phyloP scores from a whole-genome alignment of 2,329 filamentous ascomycete species.

The Penicillium sp. region DNA sequence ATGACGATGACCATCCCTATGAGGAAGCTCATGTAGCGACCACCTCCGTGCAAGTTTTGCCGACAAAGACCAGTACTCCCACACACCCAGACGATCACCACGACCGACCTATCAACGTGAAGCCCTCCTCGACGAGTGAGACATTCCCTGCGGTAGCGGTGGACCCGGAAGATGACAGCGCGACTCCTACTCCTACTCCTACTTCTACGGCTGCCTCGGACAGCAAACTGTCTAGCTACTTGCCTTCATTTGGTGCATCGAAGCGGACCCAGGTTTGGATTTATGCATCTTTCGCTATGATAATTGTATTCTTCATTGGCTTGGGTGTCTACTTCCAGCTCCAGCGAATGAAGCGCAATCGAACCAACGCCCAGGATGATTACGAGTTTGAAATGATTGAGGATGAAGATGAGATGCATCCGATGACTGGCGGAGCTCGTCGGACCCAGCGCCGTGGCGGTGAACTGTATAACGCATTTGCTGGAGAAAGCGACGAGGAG shows the following conservation, averaged over 20 bases:
- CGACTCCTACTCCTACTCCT: conserved; percentile 31
- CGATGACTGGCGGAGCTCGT: conserved; percentile 53
- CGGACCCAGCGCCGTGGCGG: conserved; percentile 68
- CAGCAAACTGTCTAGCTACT: conserved; percentile 77
- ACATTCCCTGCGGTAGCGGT: conserved; percentile 14
- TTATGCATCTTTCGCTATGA: conserved; percentile 82
- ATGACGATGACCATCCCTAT: conserved; percentile 83
- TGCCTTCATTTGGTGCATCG: conserved; percentile 88
- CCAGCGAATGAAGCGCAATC: conserved; percentile 75
- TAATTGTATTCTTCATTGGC: conserved; percentile 78
- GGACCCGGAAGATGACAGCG: conserved; percentile 23
- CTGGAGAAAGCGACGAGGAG: conserved; percentile 83
- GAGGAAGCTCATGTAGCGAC: conserved; percentile 65
- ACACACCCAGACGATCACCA: conserved; percentile 65
- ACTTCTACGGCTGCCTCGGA: conserved; percentile 45
- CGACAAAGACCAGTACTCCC: conserved; percentile 50
- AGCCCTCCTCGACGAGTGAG: conserved; percentile 50
- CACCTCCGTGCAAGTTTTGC: conserved; percentile 60
- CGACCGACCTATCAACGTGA: conserved; percentile 66
- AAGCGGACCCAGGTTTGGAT: conserved; percentile 93
- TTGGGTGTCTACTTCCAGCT: conserved; percentile 82
- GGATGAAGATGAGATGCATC: conserved; percentile 67
- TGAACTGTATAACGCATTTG: conserved; percentile 97
- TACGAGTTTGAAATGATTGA: conserved; percentile 96
- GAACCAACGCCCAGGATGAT: conserved; percentile 74